These are phyloP conservation scores for Nemania sp. DNA, from an alignment of 2,329 filamentous ascomycete species.

Conservation along the genomic window DNA sequence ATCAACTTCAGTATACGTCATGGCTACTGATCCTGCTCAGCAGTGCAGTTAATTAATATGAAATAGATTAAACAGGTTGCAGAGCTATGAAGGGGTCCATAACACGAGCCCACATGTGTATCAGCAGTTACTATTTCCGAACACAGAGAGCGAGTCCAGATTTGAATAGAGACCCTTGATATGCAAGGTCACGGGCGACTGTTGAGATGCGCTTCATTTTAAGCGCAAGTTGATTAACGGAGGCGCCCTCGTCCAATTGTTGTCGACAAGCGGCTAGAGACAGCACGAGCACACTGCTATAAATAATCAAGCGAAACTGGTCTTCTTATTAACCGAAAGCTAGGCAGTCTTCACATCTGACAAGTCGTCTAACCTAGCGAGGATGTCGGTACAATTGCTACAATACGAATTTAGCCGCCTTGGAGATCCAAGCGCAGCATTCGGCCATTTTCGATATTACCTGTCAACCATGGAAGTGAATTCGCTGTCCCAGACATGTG, in stretches of 20 bases:
- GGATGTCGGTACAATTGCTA: slow-evolving; percentile 13
- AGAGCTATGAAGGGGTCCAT: slow-evolving; percentile 1
- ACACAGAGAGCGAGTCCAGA: neutral
- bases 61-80: slow-evolving; percentile 11
- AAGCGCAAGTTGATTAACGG: too few relatives aligned
- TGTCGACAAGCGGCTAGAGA: slow-evolving; percentile 5
- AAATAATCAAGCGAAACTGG: slow-evolving; percentile 8
- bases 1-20: slow-evolving; percentile 15
- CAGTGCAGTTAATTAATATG: slow-evolving; percentile 19
- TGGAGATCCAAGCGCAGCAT: slow-evolving; percentile 13
- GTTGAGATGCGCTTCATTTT: too few relatives aligned
- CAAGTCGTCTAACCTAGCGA: slow-evolving; percentile 1
- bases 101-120: neutral
- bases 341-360: neutral
- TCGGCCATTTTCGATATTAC: slow-evolving; percentile 13
- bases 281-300: slow-evolving; percentile 8
- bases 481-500: neutral
- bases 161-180: neutral
- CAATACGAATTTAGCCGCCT: slow-evolving; percentile 22
- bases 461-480: neutral
- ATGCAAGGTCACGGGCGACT: neutral
- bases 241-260: too few relatives aligned
- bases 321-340: slow-evolving; percentile 18
- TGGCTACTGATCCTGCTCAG: slow-evolving; percentile 6
- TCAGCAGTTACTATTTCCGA: neutral